phyloP scores from a whole-genome alignment of 257 asterid species.

The Ehretia macrophylla region DNA sequence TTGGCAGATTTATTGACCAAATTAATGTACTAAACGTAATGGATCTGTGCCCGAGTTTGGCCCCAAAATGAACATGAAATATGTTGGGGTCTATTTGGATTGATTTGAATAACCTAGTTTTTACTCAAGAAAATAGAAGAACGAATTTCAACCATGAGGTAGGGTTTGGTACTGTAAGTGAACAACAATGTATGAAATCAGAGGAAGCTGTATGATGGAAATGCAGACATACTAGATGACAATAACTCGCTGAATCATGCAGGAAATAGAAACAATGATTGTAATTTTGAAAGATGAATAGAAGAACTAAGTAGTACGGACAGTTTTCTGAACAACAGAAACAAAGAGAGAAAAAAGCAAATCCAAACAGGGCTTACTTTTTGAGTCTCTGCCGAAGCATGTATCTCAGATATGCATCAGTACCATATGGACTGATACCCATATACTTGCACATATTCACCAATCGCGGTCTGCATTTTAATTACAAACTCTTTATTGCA shows the following conservation, averaged over 20 bases:
- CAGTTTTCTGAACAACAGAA: not conserved
- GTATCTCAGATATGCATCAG: conserved; percentile 82
- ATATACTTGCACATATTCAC: conserved; percentile 96
- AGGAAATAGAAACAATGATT: not conserved
- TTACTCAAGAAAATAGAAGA: too few relatives aligned
- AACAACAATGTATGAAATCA: too few relatives aligned
- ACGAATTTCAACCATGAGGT: too few relatives aligned
- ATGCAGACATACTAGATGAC: too few relatives aligned
- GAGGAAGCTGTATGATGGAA: too few relatives aligned
- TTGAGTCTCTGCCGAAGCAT: conserved; percentile 77
- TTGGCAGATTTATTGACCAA: not conserved
- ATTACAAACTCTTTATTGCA: not conserved
- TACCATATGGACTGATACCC: conserved; percentile 79
- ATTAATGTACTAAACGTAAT: too few relatives aligned
- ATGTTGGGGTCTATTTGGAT: too few relatives aligned
- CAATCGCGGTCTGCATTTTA: conserved; percentile 70
- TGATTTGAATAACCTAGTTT: too few relatives aligned
- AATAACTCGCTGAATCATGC: too few relatives aligned
- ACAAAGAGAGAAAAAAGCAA: not conserved
- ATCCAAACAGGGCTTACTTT: conserved; percentile 40
- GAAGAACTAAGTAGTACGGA: not conserved
- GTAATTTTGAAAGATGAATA: not conserved
- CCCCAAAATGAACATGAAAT: too few relatives aligned
- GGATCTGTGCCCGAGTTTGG: too few relatives aligned
- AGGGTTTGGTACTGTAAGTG: too few relatives aligned